Percentiles rank a stretch among this genome's conserved stretches.
These are phyloP conservation scores for Megacollybia marginata DNA, from an alignment of 768 basidiomycete species.

Conservation along the genomic window DNA sequence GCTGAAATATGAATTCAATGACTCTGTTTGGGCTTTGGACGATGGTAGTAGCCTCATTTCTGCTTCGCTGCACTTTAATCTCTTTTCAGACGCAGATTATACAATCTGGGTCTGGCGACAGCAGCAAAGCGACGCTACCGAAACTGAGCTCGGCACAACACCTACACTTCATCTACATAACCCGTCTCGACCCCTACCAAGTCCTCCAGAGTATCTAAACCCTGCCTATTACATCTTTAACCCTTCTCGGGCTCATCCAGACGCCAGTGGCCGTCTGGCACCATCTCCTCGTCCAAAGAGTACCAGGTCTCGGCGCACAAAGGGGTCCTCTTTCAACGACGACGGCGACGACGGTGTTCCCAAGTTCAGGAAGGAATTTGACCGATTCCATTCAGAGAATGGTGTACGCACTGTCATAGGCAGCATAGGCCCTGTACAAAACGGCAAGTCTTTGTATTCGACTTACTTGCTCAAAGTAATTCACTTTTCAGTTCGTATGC, in stretches of 20 bases:
- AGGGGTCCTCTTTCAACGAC: slow-evolving; percentile 17
- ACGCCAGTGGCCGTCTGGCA: slow-evolving; percentile 22
- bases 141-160: slow-evolving; percentile 18
- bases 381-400: slow-evolving; percentile 83
- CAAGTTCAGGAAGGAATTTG: slow-evolving; percentile 67
- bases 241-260: slow-evolving; percentile 26
- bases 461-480: background rate
- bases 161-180: slow-evolving; percentile 62
- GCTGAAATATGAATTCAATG: slow-evolving; percentile 82
- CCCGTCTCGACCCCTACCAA: slow-evolving; percentile 50
- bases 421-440: slow-evolving; percentile 81
- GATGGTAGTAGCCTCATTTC: slow-evolving; percentile 46
- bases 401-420: slow-evolving; percentile 92
- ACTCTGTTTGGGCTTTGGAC: slow-evolving; percentile 78
- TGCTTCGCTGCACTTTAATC: background rate
- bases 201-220: slow-evolving; percentile 59
- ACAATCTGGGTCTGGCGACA: slow-evolving; percentile 78
- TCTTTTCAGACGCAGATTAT: slow-evolving; percentile 71
- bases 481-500: slow-evolving; percentile 67
- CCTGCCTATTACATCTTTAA: slow-evolving; percentile 65
- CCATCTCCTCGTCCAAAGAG: slow-evolving; percentile 28
- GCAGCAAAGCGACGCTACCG: slow-evolving; percentile 22
- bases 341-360: slow-evolving; percentile 44
- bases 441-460: slow-evolving; percentile 40
- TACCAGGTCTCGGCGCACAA: slow-evolving; percentile 32